Conservation (phyloP, 2,329 filamentous ascomycete genomes). For the Cordyceps militaris region DNA sequence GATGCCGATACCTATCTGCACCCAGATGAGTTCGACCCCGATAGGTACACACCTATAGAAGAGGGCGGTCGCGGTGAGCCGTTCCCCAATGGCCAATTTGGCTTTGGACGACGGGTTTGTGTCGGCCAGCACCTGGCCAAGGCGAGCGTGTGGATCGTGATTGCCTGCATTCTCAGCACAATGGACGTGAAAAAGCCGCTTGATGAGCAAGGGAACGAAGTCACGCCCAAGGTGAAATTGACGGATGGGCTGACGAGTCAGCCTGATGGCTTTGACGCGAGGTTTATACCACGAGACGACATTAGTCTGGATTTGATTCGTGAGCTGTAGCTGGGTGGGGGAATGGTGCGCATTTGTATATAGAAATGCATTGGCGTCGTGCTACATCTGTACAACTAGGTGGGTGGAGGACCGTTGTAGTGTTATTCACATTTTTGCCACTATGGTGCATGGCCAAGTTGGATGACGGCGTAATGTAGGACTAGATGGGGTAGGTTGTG, state of each 20-base stretch:
- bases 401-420: background rate
- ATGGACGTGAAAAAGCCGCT: conserved; percentile 27
- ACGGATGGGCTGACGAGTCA: conserved; percentile 23
- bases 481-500: background rate
- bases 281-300: conserved; percentile 20
- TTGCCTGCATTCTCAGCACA: conserved; percentile 33
- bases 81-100: conserved; percentile 40
- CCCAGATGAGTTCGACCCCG: conserved; percentile 39
- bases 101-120: conserved; percentile 46
- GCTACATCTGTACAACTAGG: background rate
- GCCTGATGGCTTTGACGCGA: conserved; percentile 21
- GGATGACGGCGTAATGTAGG: too few relatives aligned
- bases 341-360: background rate
- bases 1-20: conserved; percentile 33
- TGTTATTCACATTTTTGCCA: background rate
- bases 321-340: background rate
- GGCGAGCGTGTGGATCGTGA: conserved; percentile 34
- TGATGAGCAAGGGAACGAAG: conserved; percentile 28
- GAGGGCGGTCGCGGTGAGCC: conserved; percentile 38
- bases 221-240: conserved; percentile 23
- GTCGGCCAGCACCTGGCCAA: conserved; percentile 43
- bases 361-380: background rate
- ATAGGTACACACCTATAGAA: conserved; percentile 31
- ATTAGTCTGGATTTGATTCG: conserved; percentile 3
- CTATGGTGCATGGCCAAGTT: too few relatives aligned